Percentiles rank a stretch among this genome's conserved stretches.
These are phyloP conservation scores for Talaromyces atroroseus DNA, from an alignment of 2,329 filamentous ascomycete species.

Conservation along the genomic window DNA sequence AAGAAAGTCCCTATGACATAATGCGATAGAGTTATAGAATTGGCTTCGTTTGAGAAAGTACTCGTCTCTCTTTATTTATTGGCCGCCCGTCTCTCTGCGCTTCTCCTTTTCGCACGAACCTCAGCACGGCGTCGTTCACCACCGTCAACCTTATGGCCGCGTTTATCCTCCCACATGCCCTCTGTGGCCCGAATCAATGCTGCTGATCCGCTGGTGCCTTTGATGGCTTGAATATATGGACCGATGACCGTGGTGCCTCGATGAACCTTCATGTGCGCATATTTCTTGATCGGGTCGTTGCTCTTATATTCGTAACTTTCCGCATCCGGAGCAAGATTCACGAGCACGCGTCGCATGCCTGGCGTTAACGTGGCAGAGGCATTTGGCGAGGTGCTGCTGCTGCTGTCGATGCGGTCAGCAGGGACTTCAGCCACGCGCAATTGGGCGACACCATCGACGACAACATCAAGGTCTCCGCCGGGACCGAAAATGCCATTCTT, in stretches of 20 bases:
- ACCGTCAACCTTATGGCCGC: slow-evolving; percentile 89
- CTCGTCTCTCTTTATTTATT: slow-evolving; percentile 20
- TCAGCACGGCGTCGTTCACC: slow-evolving; percentile 86
- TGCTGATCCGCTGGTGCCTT: slow-evolving; percentile 54
- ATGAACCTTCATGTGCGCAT: slow-evolving; percentile 62
- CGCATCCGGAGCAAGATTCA: slow-evolving; percentile 54
- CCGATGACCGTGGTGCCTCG: slow-evolving; percentile 67
- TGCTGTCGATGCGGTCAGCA: slow-evolving; percentile 25
- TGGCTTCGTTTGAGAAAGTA: neutral
- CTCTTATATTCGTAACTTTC: slow-evolving; percentile 49
- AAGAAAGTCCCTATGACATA: neutral
- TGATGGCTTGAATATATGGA: slow-evolving; percentile 65
- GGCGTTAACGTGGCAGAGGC: slow-evolving; percentile 51
- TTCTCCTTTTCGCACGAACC: slow-evolving; percentile 78
- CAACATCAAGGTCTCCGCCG: slow-evolving; percentile 74
- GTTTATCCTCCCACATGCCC: slow-evolving; percentile 86
- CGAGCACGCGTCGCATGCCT: slow-evolving; percentile 53
- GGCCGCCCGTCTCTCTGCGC: slow-evolving; percentile 70
- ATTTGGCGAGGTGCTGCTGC: slow-evolving; percentile 23
- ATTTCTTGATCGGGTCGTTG: slow-evolving; percentile 45
- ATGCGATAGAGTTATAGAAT: neutral
- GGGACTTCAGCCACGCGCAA: slow-evolving; percentile 55
- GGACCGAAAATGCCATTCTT: slow-evolving; percentile 70
- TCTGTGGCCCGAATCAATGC: slow-evolving; percentile 68
- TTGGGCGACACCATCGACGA: slow-evolving; percentile 58